Conservation (phyloP, 371 early-diverging fungal species). For the Vavraia culicis region DNA sequence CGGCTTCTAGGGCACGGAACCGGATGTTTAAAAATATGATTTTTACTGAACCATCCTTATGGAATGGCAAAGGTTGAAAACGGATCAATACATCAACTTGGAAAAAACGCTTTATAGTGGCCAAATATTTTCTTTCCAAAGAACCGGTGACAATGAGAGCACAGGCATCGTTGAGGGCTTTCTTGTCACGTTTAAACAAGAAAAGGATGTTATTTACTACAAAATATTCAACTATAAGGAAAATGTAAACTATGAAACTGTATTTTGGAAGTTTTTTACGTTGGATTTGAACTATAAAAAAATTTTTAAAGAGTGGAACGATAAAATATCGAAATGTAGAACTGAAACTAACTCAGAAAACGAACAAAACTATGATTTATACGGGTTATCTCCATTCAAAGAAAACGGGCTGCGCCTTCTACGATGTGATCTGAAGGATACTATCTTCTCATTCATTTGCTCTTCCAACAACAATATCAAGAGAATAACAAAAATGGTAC, state of each 20-base stretch:
- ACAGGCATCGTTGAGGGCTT: constrained; percentile 13
- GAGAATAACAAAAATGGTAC: constrained; percentile 67
- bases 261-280: constrained; percentile 54
- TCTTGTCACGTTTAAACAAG: constrained; percentile 17
- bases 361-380: too few relatives aligned
- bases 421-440: constrained; percentile 62
- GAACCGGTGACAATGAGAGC: constrained; percentile 7
- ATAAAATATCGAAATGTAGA: neutral
- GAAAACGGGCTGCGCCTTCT: constrained; percentile 29
- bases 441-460: constrained; percentile 71
- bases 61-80: constrained; percentile 14
- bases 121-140: constrained; percentile 34
- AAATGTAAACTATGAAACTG: constrained; percentile 1
- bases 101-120: constrained; percentile 35
- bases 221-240: constrained; percentile 1
- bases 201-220: constrained; percentile 7
- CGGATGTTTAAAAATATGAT: too few relatives aligned
- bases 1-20: too few relatives aligned
- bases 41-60: neutral
- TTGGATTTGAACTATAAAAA: constrained; percentile 48
- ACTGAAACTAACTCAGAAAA: too few relatives aligned
- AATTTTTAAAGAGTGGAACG: constrained; percentile 52
- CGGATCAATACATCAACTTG: constrained; percentile 16
- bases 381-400: neutral
- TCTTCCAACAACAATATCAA: constrained; percentile 75